These are phyloP conservation scores for Malassezia cuniculi DNA, from an alignment of 1,284 basidiomycete species.

Conservation along the genomic window DNA sequence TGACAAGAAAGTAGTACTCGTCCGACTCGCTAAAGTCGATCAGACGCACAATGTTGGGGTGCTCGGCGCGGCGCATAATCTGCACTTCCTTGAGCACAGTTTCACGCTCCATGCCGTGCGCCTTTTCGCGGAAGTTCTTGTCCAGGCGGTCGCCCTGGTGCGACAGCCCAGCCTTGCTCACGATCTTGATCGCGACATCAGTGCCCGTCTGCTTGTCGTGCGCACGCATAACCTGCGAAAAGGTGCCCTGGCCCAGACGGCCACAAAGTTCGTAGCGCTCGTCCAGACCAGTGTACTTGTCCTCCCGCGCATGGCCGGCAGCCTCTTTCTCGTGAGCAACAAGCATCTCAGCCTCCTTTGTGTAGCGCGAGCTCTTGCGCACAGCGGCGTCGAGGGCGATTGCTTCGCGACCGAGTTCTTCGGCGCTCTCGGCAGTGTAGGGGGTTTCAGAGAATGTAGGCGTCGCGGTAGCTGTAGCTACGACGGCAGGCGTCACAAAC, in stretches of 20 bases:
- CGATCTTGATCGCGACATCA: slow-evolving; percentile 91
- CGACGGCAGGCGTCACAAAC: slow-evolving; percentile 13
- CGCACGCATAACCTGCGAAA: slow-evolving; percentile 96
- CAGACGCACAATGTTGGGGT: slow-evolving; percentile 66
- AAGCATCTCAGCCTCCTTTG: slow-evolving; percentile 26
- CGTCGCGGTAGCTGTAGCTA: slow-evolving; percentile 1
- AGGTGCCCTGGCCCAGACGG: slow-evolving; percentile 58
- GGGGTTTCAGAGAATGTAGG: slow-evolving; percentile 3
- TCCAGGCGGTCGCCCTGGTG: slow-evolving; percentile 20
- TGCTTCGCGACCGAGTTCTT: not conserved
- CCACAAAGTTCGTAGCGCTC: slow-evolving; percentile 34
- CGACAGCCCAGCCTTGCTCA: slow-evolving; percentile 85
- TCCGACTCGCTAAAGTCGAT: slow-evolving; percentile 57
- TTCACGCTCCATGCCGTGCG: slow-evolving; percentile 55
- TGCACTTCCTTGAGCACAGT: slow-evolving; percentile 99
- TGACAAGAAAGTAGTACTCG: slow-evolving; percentile 85
- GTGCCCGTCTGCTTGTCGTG: slow-evolving; percentile 61
- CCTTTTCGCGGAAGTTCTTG: slow-evolving; percentile 40
- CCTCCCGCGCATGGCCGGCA: slow-evolving; percentile 36
- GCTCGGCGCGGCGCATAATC: slow-evolving; percentile 91
- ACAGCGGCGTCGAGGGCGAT: slow-evolving; percentile 11
- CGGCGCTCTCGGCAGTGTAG: too few relatives aligned
- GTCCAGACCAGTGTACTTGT: slow-evolving; percentile 28
- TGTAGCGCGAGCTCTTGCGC: slow-evolving; percentile 19
- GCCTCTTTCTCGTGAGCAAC: slow-evolving; percentile 32